Conservation (phyloP, 306 rosid species). For the Styphnolobium japonicum region DNA sequence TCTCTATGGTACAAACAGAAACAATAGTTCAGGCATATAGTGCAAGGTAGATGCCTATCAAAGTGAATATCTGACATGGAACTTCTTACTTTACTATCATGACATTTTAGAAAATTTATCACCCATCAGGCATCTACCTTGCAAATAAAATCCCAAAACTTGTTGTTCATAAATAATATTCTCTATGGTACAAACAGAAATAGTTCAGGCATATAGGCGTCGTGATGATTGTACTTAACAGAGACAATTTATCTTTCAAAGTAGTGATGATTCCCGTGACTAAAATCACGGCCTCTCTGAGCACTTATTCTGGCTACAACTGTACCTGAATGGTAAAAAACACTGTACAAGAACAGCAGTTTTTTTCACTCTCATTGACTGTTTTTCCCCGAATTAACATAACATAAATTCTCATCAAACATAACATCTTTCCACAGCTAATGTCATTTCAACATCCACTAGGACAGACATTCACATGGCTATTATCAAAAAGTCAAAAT, state of each 20-base stretch:
- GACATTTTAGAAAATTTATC: not conserved
- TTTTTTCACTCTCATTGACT: not conserved
- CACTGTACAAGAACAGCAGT: not conserved
- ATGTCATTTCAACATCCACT: constrained; percentile 35
- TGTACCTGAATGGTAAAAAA: not conserved
- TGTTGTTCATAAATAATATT: not conserved
- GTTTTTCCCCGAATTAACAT: not conserved
- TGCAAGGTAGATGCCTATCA: no score
- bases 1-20: not conserved
- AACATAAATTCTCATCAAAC: not conserved
- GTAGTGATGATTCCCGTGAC: constrained; percentile 20
- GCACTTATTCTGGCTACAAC: not conserved
- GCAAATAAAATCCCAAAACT: not conserved
- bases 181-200: not conserved
- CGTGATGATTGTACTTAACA: constrained; percentile 17
- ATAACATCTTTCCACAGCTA: constrained; percentile 10
- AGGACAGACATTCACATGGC: constrained; percentile 38
- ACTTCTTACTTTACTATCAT: constrained; percentile 31
- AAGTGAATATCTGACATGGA: constrained; percentile 38
- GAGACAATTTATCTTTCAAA: not conserved
- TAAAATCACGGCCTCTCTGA: constrained; percentile 11
- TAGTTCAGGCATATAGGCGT: constrained; percentile 1
- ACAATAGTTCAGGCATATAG: not conserved
- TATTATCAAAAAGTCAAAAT: constrained; percentile 26
- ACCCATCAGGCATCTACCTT: not conserved